These are phyloP conservation scores for Phytophthora sansomeana DNA, from an alignment of 352 stramenopile species.

Conservation along the genomic window DNA sequence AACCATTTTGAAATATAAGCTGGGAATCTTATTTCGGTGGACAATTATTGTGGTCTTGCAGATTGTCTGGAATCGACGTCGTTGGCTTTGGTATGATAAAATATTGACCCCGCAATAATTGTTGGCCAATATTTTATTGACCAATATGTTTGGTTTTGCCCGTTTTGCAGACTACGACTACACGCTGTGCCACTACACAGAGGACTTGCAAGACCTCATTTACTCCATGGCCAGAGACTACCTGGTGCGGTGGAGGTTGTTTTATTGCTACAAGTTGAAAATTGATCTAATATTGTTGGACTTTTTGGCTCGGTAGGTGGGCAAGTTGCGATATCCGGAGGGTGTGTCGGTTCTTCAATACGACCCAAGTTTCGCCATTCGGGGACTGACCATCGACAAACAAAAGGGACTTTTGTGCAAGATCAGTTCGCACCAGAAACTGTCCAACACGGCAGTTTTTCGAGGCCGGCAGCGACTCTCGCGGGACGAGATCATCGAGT, in stretches of 20 bases:
- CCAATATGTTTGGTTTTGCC: no score
- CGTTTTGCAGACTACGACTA: conserved; percentile 93
- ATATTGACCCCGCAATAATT: conserved; percentile 10
- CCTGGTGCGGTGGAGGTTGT: conserved; percentile 54
- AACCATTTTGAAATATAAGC: conserved; percentile 5
- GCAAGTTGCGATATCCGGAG: conserved; percentile 86
- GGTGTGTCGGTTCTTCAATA: conserved; percentile 83
- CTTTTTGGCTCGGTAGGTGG: conserved; percentile 38
- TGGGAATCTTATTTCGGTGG: conserved; percentile 1
- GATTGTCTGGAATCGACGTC: conserved; percentile 72
- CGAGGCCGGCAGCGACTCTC: conserved; percentile 88
- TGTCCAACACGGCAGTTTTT: conserved; percentile 81
- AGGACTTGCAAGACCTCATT: conserved; percentile 93
- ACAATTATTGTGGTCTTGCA: conserved; percentile 16
- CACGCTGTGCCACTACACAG: conserved; percentile 93
- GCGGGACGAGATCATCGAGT: conserved; percentile 81
- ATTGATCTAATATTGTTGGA: neutral
- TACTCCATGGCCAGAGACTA: conserved; percentile 92
- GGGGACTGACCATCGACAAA: conserved; percentile 93
- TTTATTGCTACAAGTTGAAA: neutral
- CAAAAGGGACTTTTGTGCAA: conserved; percentile 95
- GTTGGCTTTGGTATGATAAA: conserved; percentile 64
- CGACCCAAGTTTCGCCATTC: conserved; percentile 92
- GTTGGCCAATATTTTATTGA: neutral
- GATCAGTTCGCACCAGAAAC: conserved; percentile 94